Base-by-base conservation (phyloP, 441 rosid genomes). In the Breynia disticha region DNA sequence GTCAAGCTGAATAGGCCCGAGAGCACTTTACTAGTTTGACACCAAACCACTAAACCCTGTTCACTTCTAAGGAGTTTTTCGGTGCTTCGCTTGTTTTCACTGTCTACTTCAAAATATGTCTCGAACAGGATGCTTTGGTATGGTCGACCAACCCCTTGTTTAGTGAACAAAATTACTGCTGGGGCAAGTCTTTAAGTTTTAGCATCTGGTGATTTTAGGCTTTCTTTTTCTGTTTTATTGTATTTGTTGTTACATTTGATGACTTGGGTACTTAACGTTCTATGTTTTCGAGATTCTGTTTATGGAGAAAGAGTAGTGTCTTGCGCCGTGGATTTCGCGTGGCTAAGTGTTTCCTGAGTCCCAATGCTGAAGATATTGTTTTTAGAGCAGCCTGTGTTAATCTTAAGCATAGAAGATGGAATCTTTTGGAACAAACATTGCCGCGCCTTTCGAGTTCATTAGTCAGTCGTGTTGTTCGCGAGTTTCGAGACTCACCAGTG, bases 331-430 rank as follows among this genome's bases (percentile, higher is more conserved):
- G 63, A 55, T 72, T 86, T 59, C 84, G 72, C 67, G 66, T 61
- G 17, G 75, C 76, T 60, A 71, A 60, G 50, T 64, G 63, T 17
- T 71, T 79, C 67, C 60, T 71, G 5, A 66, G 62, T 48, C 79
- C 79, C 16, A 65, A 47, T 22, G 48, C 72, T 9, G 85, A 79
- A 54, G 78, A 79, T 24, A 70, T 85, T 56, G 62, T 65, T 47
- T 68, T 79, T 43, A 66, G 60, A 52, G 75, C 89, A 46, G 19
- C 83, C 51, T 80, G 86, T 72, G 67, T 75, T 54, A 77, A 80
- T 64, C 72, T 86, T 49, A 76, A 60, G 50, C 82, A 72, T 15
- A 77, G 74, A 71, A 77, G 65, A 83, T 86, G 95, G 90, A 79
- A 68, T 48, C 43, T 69, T 48, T 65, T 83, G 72, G 81, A 74